Percentiles rank a stretch among this genome's conserved stretches.
phyloP scores from a whole-genome alignment of 345 rosid species.

The Hirschfeldia incana region DNA sequence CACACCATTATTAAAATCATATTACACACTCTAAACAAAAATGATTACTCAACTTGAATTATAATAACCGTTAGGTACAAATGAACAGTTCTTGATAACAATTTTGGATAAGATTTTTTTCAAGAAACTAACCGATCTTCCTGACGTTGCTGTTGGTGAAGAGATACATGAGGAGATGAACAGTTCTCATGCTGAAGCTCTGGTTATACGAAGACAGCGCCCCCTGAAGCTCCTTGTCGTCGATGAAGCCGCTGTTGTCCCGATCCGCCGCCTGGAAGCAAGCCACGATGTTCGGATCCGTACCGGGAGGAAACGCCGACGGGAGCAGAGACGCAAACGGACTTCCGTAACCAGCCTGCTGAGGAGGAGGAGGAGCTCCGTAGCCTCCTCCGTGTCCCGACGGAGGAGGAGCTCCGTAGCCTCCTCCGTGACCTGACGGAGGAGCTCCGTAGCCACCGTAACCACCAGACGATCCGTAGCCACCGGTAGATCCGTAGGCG shows the following conservation, averaged over 20 bases:
- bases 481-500: conserved; percentile 34
- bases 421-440: conserved; percentile 17
- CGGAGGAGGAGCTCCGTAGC: conserved; percentile 57
- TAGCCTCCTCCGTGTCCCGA: conserved; percentile 37
- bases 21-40: not conserved
- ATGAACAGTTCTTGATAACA: not conserved
- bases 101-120: not conserved
- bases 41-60: not conserved
- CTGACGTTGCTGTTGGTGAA: conserved; percentile 75
- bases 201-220: conserved; percentile 80
- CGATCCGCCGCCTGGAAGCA: conserved; percentile 81
- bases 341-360: conserved; percentile 58
- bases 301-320: conserved; percentile 80
- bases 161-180: conserved; percentile 81
- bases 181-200: conserved; percentile 85
- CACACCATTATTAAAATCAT: not conserved
- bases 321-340: conserved; percentile 73
- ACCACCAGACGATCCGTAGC: conserved; percentile 49
- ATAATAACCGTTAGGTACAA: not conserved
- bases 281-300: conserved; percentile 74
- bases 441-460: conserved; percentile 60
- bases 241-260: conserved; percentile 86
- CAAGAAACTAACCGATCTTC: conserved; percentile 61
- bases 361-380: conserved; percentile 64
- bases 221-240: conserved; percentile 85